Conservation (phyloP, 345 rosid genomes). For the Brassica rapa region DNA sequence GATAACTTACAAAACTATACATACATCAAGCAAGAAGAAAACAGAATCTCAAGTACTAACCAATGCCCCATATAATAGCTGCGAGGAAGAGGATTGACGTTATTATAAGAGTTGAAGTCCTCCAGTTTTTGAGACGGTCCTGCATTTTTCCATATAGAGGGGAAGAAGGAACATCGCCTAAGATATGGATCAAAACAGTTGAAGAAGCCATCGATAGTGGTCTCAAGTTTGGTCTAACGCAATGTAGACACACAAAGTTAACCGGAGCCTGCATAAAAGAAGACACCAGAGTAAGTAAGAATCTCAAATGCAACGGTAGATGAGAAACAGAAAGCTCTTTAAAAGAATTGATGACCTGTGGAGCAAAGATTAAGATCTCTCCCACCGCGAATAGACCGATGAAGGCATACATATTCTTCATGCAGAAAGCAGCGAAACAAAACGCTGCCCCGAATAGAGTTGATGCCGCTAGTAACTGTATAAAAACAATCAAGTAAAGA, state of each 20-base stretch:
- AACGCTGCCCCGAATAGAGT: slow-evolving; percentile 78
- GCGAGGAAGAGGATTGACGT: slow-evolving; percentile 77
- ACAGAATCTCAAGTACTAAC: slow-evolving; percentile 32
- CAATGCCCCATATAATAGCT: slow-evolving; percentile 80
- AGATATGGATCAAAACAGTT: slow-evolving; percentile 85
- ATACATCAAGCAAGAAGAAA: neutral
- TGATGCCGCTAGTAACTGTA: slow-evolving; percentile 78
- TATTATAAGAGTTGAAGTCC: slow-evolving; percentile 74
- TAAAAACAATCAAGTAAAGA: slow-evolving; percentile 9
- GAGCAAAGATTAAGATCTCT: slow-evolving; percentile 86
- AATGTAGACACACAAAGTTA: slow-evolving; percentile 88
- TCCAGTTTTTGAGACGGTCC: slow-evolving; percentile 78
- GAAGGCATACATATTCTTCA: slow-evolving; percentile 72
- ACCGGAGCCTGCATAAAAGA: slow-evolving; percentile 71
- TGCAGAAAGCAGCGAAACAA: slow-evolving; percentile 84
- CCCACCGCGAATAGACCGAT: slow-evolving; percentile 76
- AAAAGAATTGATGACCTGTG: slow-evolving; percentile 58
- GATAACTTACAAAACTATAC: neutral
- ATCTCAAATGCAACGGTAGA: neutral
- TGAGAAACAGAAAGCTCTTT: neutral
- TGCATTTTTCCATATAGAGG: slow-evolving; percentile 93
- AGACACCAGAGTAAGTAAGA: neutral
- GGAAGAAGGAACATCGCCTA: slow-evolving; percentile 98
- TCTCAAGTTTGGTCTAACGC: slow-evolving; percentile 87
- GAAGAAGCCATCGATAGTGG: slow-evolving; percentile 95